A percentile compares a stretch with the other conserved stretches of the same genome.
These are phyloP conservation scores for Claviceps maximensis DNA, from an alignment of 2,329 filamentous ascomycete species.

Conservation along the genomic window DNA sequence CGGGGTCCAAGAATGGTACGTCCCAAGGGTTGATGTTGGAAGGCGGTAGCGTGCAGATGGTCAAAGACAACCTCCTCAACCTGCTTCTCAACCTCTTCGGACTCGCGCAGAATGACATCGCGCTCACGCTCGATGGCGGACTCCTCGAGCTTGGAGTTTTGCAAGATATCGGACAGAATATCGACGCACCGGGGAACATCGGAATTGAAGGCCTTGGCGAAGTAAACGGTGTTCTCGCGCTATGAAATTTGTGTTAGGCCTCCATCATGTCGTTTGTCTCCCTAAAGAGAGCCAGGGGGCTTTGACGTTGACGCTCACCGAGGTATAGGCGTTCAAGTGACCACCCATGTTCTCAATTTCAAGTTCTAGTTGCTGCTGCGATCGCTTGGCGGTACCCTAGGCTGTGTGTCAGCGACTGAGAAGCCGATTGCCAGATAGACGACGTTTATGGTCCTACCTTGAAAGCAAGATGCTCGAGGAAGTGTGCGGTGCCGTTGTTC, in stretches of 20 bases:
- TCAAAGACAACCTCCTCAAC: conserved; percentile 99
- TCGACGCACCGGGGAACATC: conserved; percentile 94
- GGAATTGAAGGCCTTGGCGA: conserved; percentile 97
- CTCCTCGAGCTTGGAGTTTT: conserved; percentile 96
- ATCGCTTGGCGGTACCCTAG: conserved; percentile 83
- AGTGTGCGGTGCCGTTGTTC: conserved; percentile 98
- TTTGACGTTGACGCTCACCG: conserved; percentile 48
- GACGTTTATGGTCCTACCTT: conserved; percentile 53
- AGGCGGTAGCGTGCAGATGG: conserved; percentile 95
- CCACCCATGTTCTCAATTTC: conserved; percentile 99
- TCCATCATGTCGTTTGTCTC: conserved; percentile 7
- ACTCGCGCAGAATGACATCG: conserved; percentile 96
- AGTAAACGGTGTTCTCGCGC: conserved; percentile 99
- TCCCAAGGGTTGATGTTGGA: conserved; percentile 89
- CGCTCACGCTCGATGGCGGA: conserved; percentile 92
- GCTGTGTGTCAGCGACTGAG: background rate
- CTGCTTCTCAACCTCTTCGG: conserved; percentile 99
- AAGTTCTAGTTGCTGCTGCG: conserved; percentile 93
- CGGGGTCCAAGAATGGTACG: conserved; percentile 95
- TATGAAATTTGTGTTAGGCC: conserved; percentile 24
- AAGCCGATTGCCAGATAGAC: background rate
- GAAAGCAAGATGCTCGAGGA: conserved; percentile 99
- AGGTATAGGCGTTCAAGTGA: conserved; percentile 98
- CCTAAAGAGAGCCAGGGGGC: conserved; percentile 9
- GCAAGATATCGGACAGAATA: conserved; percentile 96